Conservation (phyloP, 202 grass and related monocot species). For the Carex sylvatica region DNA sequence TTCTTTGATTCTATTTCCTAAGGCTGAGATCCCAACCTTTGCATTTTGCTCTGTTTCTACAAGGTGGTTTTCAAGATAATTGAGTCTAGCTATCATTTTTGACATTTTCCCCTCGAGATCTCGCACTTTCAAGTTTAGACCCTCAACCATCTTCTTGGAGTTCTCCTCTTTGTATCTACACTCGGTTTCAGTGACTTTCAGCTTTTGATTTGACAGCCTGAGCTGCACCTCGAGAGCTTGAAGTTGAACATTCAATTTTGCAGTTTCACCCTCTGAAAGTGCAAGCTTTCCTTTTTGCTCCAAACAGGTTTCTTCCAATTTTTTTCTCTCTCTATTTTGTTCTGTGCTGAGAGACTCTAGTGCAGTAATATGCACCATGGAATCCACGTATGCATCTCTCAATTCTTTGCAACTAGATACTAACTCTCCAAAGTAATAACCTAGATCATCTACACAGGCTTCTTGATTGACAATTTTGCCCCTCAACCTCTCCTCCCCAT, state of each 20-base stretch:
- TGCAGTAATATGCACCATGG: slow-evolving; percentile 29
- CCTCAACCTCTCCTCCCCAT: slow-evolving; percentile 48
- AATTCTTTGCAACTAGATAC: slow-evolving; percentile 40
- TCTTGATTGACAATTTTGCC: slow-evolving; percentile 48
- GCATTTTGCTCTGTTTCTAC: slow-evolving; percentile 43
- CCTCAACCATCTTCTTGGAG: slow-evolving; percentile 32
- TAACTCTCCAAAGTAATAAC: slow-evolving; percentile 31
- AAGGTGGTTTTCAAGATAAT: slow-evolving; percentile 42
- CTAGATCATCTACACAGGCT: slow-evolving; percentile 28
- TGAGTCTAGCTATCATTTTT: slow-evolving; percentile 37
- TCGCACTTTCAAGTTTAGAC: slow-evolving; percentile 31
- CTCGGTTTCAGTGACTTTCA: slow-evolving; percentile 58
- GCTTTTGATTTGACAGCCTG: slow-evolving; percentile 60
- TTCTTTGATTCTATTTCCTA: slow-evolving; percentile 42
- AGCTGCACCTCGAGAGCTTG: slow-evolving; percentile 58
- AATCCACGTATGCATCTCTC: slow-evolving; percentile 42
- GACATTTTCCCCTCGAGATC: slow-evolving; percentile 48
- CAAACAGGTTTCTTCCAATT: slow-evolving; percentile 23
- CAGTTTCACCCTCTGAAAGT: slow-evolving; percentile 43
- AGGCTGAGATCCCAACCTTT: slow-evolving; percentile 27
- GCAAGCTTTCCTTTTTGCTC: slow-evolving; percentile 39
- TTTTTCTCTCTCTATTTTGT: slow-evolving; percentile 42
- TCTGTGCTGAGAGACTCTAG: slow-evolving; percentile 45
- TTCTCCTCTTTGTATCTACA: slow-evolving; percentile 61
- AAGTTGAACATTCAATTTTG: slow-evolving; percentile 43